phyloP scores from a whole-genome alignment of 331 rosid genomes.

The Stylosanthes scabra region DNA sequence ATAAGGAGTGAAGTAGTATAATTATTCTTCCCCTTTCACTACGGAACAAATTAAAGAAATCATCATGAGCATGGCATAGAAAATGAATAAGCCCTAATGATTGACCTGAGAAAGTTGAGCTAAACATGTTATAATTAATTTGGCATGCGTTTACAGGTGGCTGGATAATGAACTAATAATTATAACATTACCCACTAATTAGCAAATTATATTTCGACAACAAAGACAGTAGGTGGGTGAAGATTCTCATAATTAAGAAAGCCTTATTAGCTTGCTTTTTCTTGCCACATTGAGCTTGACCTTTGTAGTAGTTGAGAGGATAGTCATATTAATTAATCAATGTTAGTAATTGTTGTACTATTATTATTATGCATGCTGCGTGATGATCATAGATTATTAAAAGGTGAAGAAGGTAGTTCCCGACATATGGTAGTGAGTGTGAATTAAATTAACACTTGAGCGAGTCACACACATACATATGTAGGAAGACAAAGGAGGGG shows the following conservation, averaged over 20 bases:
- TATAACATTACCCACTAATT: constrained; percentile 24
- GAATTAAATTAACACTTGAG: not conserved
- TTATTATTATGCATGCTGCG: constrained; percentile 42
- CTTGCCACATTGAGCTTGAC: constrained; percentile 2
- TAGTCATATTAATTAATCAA: constrained; percentile 2
- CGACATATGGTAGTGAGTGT: constrained; percentile 58
- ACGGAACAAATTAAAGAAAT: not conserved
- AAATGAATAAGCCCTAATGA: constrained; percentile 37
- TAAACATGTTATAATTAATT: constrained; percentile 30
- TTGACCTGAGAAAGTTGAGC: constrained; percentile 44
- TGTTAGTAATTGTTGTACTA: constrained; percentile 20
- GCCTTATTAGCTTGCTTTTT: not conserved
- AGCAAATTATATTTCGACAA: constrained; percentile 38
- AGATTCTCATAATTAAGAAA: constrained; percentile 48
- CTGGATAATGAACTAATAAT: constrained; percentile 13
- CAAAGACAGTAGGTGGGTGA: constrained; percentile 37
- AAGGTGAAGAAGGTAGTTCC: constrained; percentile 29
- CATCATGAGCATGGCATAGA: not conserved
- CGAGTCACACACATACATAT: not conserved
- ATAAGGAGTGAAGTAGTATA: constrained; percentile 18
- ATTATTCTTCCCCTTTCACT: constrained; percentile 37
- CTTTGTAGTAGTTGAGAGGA: constrained; percentile 17
- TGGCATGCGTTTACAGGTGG: constrained; percentile 49
- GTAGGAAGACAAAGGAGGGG: constrained; percentile 42
- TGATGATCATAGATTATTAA: constrained; percentile 44